Base-by-base conservation (phyloP, 2,329 filamentous ascomycete genomes). In the Fusarium hainanense region DNA sequence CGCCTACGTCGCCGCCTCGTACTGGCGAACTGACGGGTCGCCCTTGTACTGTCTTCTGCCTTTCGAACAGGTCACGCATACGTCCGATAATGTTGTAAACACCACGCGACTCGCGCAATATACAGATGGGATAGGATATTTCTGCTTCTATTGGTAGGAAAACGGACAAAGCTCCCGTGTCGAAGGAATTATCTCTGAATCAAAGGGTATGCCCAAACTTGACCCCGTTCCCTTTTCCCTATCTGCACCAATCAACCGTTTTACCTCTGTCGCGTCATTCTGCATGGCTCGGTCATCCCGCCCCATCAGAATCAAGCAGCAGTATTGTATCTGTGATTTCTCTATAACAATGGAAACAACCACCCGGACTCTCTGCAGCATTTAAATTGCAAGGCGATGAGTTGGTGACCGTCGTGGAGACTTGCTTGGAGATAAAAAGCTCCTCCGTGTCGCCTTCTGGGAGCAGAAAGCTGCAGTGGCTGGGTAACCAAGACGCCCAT, bases 181-280 rank as follows among this genome's bases (percentile, higher is more conserved):
- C 52, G 60, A 63, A 71, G 67, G 62, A 70, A 66, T 46, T 42
- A 54, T 63, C 69, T 68, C 49, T 54, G 52, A 71, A 71, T 69
- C 73, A 71, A 72, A 77, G 78, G 77, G 78, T 79, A 79, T 79
- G 78, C 73, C 70, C 71, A 72, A 74, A 64, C 69, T 66, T 70
- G 48, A 69, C 63, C 72, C 69, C 65, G 58, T 69, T 58, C 59
- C 71, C 67, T 54, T 65, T 65, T 49, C 66, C 61, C 55, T 57
- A 37, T 57, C 58, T 66, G 48, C 51, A 73, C 60, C 59, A 52
- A 59, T 66, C 63, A 68, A 55, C 47, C 52, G 58, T 37, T 56
- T 64, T 62, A 63, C 55, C 55, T 57, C 50, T 63, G 71, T 71
- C 73, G 72, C 72, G 72, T 75, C 72, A 67, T 71, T 60, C 54